Conservation (phyloP, 2,329 filamentous ascomycete genomes). For the Microsporum audouinii region DNA sequence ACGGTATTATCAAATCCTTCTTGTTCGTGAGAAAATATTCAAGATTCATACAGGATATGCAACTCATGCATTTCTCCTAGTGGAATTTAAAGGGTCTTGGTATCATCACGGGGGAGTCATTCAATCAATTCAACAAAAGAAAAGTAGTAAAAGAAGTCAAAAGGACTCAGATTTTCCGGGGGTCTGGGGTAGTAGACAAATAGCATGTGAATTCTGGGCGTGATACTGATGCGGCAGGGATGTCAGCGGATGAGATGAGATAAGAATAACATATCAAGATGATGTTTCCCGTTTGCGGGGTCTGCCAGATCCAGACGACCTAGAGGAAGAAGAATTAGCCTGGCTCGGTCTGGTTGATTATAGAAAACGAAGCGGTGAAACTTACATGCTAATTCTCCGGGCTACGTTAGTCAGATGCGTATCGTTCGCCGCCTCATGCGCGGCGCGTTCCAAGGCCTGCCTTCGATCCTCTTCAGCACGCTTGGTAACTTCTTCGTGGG, state of each 20-base stretch:
- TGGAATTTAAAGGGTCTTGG: background rate
- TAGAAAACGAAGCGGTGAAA: slow-evolving; percentile 14
- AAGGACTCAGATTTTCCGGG: background rate
- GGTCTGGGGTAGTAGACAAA: background rate
- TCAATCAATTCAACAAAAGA: slow-evolving; percentile 3
- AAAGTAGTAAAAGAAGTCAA: background rate
- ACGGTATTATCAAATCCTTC: background rate
- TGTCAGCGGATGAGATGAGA: background rate
- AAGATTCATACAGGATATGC: background rate
- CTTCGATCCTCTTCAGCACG: slow-evolving; percentile 71
- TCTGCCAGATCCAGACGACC: slow-evolving; percentile 32
- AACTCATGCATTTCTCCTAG: background rate
- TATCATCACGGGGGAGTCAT: background rate
- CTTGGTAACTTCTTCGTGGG: slow-evolving; percentile 77
- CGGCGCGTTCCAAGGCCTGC: slow-evolving; percentile 74
- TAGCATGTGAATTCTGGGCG: background rate
- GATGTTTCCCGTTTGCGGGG: slow-evolving; percentile 25
- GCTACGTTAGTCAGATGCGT: slow-evolving; percentile 75
- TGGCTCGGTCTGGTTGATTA: background rate
- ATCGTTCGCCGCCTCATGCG: slow-evolving; percentile 83
- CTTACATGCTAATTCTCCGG: slow-evolving; percentile 92
- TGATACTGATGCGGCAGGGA: background rate
- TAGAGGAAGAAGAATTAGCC: slow-evolving; percentile 12
- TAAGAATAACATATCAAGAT: background rate
- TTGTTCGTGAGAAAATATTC: background rate